phyloP scores from a whole-genome alignment of 1,284 basidiomycete genomes.

The Golubevia pallescens region DNA sequence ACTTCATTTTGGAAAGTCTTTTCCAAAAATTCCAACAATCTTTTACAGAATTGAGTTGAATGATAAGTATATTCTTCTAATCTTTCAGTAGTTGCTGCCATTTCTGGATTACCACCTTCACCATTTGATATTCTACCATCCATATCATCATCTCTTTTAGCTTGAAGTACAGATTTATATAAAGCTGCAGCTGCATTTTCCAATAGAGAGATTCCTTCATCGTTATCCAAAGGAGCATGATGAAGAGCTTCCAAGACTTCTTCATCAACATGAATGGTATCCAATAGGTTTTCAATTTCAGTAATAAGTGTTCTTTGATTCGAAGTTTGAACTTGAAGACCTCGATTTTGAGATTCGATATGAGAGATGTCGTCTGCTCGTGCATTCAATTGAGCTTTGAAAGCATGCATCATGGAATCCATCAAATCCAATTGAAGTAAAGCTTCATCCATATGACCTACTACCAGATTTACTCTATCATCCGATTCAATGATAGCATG shows the following conservation, averaged over 20 bases:
- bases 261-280: constrained; percentile 56
- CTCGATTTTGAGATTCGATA: constrained; percentile 95
- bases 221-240: constrained; percentile 24
- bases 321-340: constrained; percentile 94
- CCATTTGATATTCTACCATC: constrained; percentile 2
- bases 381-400: constrained; percentile 54
- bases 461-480: constrained; percentile 79
- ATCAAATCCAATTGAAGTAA: constrained; percentile 83
- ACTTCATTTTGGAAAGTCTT: constrained; percentile 33
- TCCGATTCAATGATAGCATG: constrained; percentile 95
- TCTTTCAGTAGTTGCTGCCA: constrained; percentile 47
- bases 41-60: constrained; percentile 42
- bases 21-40: constrained; percentile 39
- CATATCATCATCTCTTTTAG: constrained; percentile 22
- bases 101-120: constrained; percentile 23
- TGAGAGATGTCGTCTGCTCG: constrained; percentile 80
- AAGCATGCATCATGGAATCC: constrained; percentile 61
- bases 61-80: constrained; percentile 44
- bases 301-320: constrained; percentile 74
- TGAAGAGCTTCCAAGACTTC: constrained; percentile 40
- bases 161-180: constrained; percentile 61
- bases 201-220: constrained; percentile 31
- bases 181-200: constrained; percentile 50
- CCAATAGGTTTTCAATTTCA: constrained; percentile 54
- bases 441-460: constrained; percentile 86